phyloP scores from a whole-genome alignment of 2,329 filamentous ascomycete genomes.

The Penicillium sp. region DNA sequence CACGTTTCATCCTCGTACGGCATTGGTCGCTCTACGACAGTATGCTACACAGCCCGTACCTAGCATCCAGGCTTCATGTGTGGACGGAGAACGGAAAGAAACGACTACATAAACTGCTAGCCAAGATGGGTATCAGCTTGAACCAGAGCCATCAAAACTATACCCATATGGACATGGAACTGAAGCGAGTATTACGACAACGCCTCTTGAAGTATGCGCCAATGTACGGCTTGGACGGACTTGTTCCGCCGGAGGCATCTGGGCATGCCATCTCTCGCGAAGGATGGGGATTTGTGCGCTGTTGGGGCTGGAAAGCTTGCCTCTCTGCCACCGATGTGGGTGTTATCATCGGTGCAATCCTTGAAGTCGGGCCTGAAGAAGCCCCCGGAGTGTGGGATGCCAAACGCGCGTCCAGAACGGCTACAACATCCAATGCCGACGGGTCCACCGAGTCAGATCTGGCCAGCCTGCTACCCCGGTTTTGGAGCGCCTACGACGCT shows the following conservation, averaged over 20 bases:
- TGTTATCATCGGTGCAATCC: conserved; percentile 84
- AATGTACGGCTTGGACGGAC: conserved; percentile 83
- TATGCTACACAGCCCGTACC: conserved; percentile 93
- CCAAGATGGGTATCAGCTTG: conserved; percentile 94
- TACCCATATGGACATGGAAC: conserved; percentile 95
- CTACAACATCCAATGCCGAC: no score
- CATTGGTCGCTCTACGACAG: conserved; percentile 98
- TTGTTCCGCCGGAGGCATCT: conserved; percentile 71
- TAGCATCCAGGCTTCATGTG: conserved; percentile 82
- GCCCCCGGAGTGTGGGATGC: conserved; percentile 28
- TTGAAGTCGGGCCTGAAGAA: conserved; percentile 65
- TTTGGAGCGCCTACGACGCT: conserved; percentile 54
- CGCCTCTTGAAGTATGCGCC: conserved; percentile 86
- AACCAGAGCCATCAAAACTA: conserved; percentile 92
- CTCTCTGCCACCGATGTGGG: conserved; percentile 87
- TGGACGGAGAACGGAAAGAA: conserved; percentile 88
- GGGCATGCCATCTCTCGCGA: conserved; percentile 67
- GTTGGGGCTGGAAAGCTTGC: conserved; percentile 95
- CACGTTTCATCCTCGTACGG: conserved; percentile 79
- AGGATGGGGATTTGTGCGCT: conserved; percentile 92
- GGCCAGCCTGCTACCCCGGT: conserved; percentile 39
- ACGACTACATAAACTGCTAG: conserved; percentile 81
- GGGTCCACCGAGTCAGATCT: conserved; percentile 24
- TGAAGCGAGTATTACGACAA: conserved; percentile 77
- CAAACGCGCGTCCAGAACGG: conserved; percentile 23